Conservation (phyloP, 768 basidiomycete species). For the Boletus eberwhitei region DNA sequence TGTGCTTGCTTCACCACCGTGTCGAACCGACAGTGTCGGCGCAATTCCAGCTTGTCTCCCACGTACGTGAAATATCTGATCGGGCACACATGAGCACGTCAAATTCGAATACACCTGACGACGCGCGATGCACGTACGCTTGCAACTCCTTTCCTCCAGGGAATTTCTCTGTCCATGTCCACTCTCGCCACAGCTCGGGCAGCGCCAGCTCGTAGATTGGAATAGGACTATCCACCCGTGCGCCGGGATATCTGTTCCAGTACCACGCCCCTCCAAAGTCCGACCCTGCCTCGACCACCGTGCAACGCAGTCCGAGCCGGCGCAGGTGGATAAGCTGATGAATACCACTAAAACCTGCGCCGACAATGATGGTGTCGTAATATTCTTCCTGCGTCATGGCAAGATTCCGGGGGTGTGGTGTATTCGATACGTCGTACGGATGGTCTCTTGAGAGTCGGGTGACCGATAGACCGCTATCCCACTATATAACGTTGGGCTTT, state of each 20-base stretch:
- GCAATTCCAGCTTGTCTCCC: slow-evolving; percentile 8
- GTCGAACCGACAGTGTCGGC: slow-evolving; percentile 13
- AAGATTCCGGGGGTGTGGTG: neutral
- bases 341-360: slow-evolving; percentile 16
- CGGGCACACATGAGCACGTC: neutral
- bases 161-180: slow-evolving; percentile 14
- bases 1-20: slow-evolving; percentile 8
- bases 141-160: slow-evolving; percentile 8
- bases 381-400: slow-evolving; percentile 2
- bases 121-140: neutral
- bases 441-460: neutral
- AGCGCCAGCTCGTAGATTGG: slow-evolving; percentile 7
- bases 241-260: slow-evolving; percentile 17
- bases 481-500: neutral
- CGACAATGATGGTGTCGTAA: slow-evolving; percentile 14
- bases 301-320: slow-evolving; percentile 10
- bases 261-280: slow-evolving; percentile 15
- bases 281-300: slow-evolving; percentile 9
- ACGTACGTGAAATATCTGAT: slow-evolving; percentile 8
- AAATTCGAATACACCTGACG: too few species aligned
- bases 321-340: slow-evolving; percentile 8
- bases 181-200: slow-evolving; percentile 13
- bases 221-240: slow-evolving; percentile 8
- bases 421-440: neutral
- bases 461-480: too few species aligned